A percentile compares a stretch with the other conserved stretches of the same genome.
These are phyloP conservation scores for Fusarium tanahbumbuense DNA, from an alignment of 2,329 filamentous ascomycete genomes.

Conservation along the genomic window DNA sequence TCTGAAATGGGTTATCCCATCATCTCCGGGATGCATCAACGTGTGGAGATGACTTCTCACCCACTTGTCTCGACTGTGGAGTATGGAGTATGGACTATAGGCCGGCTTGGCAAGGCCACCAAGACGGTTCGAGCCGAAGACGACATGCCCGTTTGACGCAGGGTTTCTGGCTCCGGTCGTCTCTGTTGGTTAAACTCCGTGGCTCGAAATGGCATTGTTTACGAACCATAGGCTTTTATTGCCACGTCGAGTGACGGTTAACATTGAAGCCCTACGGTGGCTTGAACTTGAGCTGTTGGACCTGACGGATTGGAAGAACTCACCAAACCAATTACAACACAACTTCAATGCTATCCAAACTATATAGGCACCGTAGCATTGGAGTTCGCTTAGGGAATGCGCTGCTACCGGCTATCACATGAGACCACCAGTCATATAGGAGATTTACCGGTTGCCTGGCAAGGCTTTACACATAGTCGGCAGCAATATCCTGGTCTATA, in stretches of 20 bases:
- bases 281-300: background rate
- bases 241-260: background rate
- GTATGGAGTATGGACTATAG: conserved; percentile 32
- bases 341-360: background rate
- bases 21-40: conserved; percentile 21
- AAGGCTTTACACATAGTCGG: conserved; percentile 6
- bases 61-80: conserved; percentile 1
- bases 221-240: background rate
- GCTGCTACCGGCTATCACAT: conserved; percentile 22
- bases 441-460: conserved; percentile 13
- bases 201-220: conserved; percentile 13
- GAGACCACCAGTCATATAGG: conserved; percentile 25
- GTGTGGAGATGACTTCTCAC: conserved; percentile 23
- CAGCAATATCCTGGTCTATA: conserved; percentile 14
- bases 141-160: conserved; percentile 18
- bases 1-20: conserved; percentile 19
- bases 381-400: background rate
- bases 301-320: background rate
- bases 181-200: conserved; percentile 15
- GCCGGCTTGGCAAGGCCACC: conserved; percentile 22
- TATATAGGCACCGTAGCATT: background rate
- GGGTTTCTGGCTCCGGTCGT: background rate
- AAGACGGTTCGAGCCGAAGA: conserved; percentile 42
- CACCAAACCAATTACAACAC: background rate
- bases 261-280: background rate